phyloP scores from a whole-genome alignment of 1,284 basidiomycete species.

The Coniophora puteana region DNA sequence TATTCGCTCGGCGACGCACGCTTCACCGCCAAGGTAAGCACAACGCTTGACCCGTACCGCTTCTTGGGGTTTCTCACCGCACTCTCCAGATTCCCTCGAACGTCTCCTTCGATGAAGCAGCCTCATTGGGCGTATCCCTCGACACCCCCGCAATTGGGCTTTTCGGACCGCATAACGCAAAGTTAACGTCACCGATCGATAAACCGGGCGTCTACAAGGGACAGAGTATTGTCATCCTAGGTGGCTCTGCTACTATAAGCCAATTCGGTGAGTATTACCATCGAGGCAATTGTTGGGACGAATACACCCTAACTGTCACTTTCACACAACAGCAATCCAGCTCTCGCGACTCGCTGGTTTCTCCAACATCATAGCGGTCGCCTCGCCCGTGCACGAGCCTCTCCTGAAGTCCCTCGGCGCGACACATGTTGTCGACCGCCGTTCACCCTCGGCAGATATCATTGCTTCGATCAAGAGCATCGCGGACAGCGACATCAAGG shows the following conservation, averaged over 20 bases:
- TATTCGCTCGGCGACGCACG: constrained; percentile 21
- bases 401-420: constrained; percentile 50
- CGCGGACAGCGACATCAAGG: constrained; percentile 26
- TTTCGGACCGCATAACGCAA: constrained; percentile 19
- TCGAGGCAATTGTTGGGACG: background rate
- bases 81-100: constrained; percentile 19
- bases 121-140: constrained; percentile 32
- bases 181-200: constrained; percentile 16
- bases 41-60: constrained; percentile 10
- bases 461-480: constrained; percentile 24
- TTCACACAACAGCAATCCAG: constrained; percentile 40
- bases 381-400: constrained; percentile 39
- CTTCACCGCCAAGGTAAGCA: constrained; percentile 28
- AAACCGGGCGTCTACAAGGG: constrained; percentile 26
- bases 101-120: constrained; percentile 27
- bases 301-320: background rate
- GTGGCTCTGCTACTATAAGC: constrained; percentile 42
- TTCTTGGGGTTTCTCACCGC: constrained; percentile 20
- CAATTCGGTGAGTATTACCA: constrained; percentile 29
- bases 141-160: constrained; percentile 33
- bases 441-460: constrained; percentile 24
- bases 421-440: constrained; percentile 47
- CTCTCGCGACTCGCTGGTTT: constrained; percentile 51
- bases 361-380: constrained; percentile 49
- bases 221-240: constrained; percentile 38